Evolutionary conservation across 2,329 filamentous ascomycete species (phyloP).

Genomic region (Phoma sp.): DNA sequence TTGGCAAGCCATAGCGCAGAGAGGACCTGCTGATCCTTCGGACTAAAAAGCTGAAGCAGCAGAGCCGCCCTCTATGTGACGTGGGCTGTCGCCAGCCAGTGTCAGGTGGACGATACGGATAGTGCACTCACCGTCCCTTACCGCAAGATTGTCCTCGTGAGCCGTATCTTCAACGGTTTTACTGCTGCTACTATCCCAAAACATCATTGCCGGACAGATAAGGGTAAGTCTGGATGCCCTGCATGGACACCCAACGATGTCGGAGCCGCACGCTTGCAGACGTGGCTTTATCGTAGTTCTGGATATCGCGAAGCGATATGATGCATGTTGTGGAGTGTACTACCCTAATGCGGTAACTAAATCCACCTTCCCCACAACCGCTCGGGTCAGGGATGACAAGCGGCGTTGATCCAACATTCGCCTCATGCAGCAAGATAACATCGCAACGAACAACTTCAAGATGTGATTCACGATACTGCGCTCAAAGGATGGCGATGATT

Average conservation of each 20-base stretch:
- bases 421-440: slow-evolving; percentile 12
- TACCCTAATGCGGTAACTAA: slow-evolving; percentile 21
- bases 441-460: slow-evolving; percentile 10
- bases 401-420: slow-evolving; percentile 18
- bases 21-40: slow-evolving; percentile 5
- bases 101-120: slow-evolving; percentile 5
- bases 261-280: slow-evolving; percentile 22
- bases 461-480: slow-evolving; percentile 10
- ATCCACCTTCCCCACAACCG: slow-evolving; percentile 22
- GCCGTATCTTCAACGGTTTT: slow-evolving; percentile 14
- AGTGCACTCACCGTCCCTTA: not conserved
- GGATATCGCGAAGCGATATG: slow-evolving; percentile 30
- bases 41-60: slow-evolving; percentile 9
- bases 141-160: slow-evolving; percentile 12
- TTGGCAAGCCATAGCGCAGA: not conserved
- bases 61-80: slow-evolving; percentile 19
- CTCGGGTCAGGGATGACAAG: slow-evolving; percentile 13
- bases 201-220: not conserved
- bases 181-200: not conserved
- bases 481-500: slow-evolving; percentile 16
- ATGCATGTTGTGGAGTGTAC: slow-evolving; percentile 25
- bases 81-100: not conserved
- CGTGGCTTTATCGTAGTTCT: slow-evolving; percentile 32
- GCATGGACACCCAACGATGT: slow-evolving; percentile 13
- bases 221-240: slow-evolving; percentile 12